Evolutionary conservation across 2,329 filamentous ascomycete species (phyloP), one percentile per base, ranked within the genome.

Genomic region (Fusarium coicis): DNA sequence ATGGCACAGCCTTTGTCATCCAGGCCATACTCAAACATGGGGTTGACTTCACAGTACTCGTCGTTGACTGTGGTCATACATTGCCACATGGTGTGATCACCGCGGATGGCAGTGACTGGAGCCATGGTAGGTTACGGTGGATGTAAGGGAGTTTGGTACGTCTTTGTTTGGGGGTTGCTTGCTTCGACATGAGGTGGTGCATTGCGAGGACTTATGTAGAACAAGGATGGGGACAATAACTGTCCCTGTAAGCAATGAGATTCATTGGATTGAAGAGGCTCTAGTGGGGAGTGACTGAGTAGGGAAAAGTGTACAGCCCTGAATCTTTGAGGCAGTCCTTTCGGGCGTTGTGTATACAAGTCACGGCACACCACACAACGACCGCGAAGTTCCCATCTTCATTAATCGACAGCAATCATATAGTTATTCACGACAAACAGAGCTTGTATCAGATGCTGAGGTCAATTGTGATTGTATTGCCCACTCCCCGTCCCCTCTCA

Each of bases 241-340:
- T 0, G 12, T 7, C 5, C 15, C 12, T 28, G 18, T 2, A 46
- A 21, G 8, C 3, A 3, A 21, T 4, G 12, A 21, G 5, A 21
- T 2, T 21, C 5, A 28, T 10, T 28, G 0, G 0, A 28, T 16
- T 15, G 19, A 11, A 21, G 0, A 2, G 2, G 0, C 0, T 5
- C 3, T 4, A 15, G 18, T 15, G 4, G 3, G 2, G 11, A 10
- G 8, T 0, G 12, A 7, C 16, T 10, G 0, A 4, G 2, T 5
- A 15, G 6, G 12, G 3, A 12, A 7, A 11, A 15, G 5, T 21
- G 12, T 11, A 16, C 5, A 10, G 8, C 44, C 0, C 26, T 28
- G 44, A 47, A 21, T 21, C 3, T 15, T 21, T 2, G 12, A 15
- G 44, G 19, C 4, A 21, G 12, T 21, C 18, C 44, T 21, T 21